phyloP scores from a whole-genome alignment of 306 rosid genomes.

The Styphnolobium japonicum region DNA sequence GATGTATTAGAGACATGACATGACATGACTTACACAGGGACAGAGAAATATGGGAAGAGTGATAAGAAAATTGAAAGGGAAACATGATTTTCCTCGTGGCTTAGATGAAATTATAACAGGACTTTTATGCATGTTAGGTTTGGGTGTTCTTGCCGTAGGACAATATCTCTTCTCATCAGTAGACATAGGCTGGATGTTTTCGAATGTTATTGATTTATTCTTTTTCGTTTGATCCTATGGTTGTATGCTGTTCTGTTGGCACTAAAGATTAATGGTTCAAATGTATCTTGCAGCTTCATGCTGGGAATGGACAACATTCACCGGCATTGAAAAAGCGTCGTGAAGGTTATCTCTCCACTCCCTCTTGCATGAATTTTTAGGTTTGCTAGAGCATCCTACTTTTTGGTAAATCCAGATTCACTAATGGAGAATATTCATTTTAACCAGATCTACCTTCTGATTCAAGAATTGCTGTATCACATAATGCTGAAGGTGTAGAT shows the following conservation, averaged over 20 bases:
- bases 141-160: neutral
- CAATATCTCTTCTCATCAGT: conserved; percentile 2
- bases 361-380: conserved; percentile 11
- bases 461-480: conserved; percentile 46
- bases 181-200: conserved; percentile 10
- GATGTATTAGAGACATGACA: neutral
- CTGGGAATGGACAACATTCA: conserved; percentile 55
- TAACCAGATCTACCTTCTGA: conserved; percentile 39
- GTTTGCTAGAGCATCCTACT: conserved; percentile 21
- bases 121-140: conserved; percentile 4
- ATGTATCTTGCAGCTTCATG: conserved; percentile 70
- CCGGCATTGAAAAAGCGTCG: conserved; percentile 62
- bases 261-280: conserved; percentile 18
- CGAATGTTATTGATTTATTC: neutral
- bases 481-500: conserved; percentile 47
- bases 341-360: conserved; percentile 45
- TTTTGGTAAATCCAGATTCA: conserved; percentile 19
- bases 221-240: conserved; percentile 19
- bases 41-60: conserved; percentile 3
- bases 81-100: neutral
- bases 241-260: conserved; percentile 14
- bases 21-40: neutral
- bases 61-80: neutral
- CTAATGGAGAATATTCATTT: conserved; percentile 20
- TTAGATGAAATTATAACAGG: neutral